Evolutionary conservation across 805 yeast species (phyloP), one percentile per base, ranked within the genome.

Genomic region (Saturnispora zaruensis): DNA sequence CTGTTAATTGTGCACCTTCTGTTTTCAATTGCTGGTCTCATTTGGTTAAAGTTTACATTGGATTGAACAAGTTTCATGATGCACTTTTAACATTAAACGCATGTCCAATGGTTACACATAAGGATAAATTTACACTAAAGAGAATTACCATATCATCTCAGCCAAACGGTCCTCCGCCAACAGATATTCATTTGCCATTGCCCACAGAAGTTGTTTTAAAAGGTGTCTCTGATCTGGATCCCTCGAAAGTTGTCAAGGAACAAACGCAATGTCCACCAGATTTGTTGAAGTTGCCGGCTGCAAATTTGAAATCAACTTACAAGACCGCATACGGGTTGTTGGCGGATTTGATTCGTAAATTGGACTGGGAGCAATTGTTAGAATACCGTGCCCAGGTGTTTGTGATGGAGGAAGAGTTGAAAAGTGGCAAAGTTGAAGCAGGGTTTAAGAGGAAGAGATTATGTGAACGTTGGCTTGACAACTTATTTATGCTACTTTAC

Each of bases 101-200:
- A 14, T 84, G 90, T 59, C 95, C 95, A 23, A 84, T 86, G 88
- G 81, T 81, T 48, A 77, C 84, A 9, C 79, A 81, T 59, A 82
- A 79, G 60, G 93, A 85, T 57, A 77, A 77, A 54, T 84, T 72
- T 61, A 70, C 74, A 21, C 71, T 84, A 57, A 78, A 76, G 60
- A 70, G 93, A 58, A 74, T 82, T 38, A 28, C 47, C 6, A 26
- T 38, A 14, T 37, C 41, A 6, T 20, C 46, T 6, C 46, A 41
- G 16, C 34, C 20, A 4, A 77, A 77, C 9, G 76, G 78, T 25
- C 75, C 81, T 20, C 65, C 67, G 24, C 61, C 71, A 18, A 79
- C 77, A 3, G 76, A 74, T 51, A 66, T 86, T 56, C 95, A 86
- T 65, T 70, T 86, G 40, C 95, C 95, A 0, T 70, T 83, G 40